Conservation (phyloP, 163 green algal genomes). For the Chlorella variabilis region DNA sequence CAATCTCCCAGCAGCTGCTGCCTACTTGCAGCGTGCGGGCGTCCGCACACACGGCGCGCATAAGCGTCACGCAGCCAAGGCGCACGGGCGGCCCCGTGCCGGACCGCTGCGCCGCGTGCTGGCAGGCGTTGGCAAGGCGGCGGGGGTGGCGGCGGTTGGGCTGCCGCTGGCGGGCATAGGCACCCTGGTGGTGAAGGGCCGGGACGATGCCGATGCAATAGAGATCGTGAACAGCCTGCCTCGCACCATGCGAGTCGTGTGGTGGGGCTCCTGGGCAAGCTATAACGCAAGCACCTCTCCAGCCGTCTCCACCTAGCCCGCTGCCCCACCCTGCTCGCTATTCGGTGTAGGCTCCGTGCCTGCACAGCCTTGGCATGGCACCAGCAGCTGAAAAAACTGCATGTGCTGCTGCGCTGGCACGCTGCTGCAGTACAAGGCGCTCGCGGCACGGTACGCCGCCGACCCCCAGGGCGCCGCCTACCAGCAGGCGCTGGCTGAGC, state of each 20-base stretch:
- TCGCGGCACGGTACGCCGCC: neutral
- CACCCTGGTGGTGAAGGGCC: conserved; percentile 30
- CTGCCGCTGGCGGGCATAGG: conserved; percentile 14
- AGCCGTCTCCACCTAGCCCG: no score
- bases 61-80: neutral
- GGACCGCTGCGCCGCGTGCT: neutral
- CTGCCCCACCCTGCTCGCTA: neutral
- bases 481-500: conserved; percentile 13
- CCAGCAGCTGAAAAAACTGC: no score
- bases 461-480: conserved; percentile 5
- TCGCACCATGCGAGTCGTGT: conserved; percentile 32
- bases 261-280: conserved; percentile 39
- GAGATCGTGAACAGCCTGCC: conserved; percentile 41
- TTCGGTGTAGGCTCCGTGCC: no score
- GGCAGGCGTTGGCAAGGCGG: neutral
- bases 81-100: no score
- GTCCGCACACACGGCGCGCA: conserved; percentile 4
- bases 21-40: neutral
- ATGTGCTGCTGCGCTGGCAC: neutral
- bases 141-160: conserved; percentile 21
- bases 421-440: conserved; percentile 25
- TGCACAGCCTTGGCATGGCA: no score
- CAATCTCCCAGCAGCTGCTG: no score
- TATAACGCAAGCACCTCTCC: conserved; percentile 25
- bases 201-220: conserved; percentile 31